Conservation (phyloP, 2,329 filamentous ascomycete species). For the Neonectria neomacrospora region DNA sequence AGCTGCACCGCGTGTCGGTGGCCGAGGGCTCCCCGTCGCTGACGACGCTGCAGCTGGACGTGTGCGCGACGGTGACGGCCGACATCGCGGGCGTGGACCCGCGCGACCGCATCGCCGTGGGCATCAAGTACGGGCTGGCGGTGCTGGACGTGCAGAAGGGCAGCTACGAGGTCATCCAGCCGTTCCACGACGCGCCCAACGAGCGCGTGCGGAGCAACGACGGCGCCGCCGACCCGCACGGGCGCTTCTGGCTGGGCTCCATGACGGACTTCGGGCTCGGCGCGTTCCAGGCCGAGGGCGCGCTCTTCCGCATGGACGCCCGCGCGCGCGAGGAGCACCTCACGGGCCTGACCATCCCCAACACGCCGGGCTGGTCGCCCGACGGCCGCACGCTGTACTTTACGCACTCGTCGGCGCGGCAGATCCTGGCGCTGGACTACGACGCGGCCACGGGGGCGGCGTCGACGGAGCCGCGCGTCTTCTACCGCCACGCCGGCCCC, state of each 20-base stretch:
- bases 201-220: constrained; percentile 79
- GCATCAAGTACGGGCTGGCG: constrained; percentile 85
- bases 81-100: constrained; percentile 77
- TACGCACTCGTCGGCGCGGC: constrained; percentile 78
- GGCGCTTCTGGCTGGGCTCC: constrained; percentile 84
- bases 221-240: constrained; percentile 81
- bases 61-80: constrained; percentile 74
- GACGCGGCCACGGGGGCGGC: constrained; percentile 70
- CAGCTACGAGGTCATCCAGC: constrained; percentile 63
- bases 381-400: constrained; percentile 82
- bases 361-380: constrained; percentile 83
- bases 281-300: constrained; percentile 71
- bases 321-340: constrained; percentile 69
- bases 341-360: constrained; percentile 79
- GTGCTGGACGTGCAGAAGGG: constrained; percentile 73
- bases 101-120: constrained; percentile 75
- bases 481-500: constrained; percentile 74
- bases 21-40: constrained; percentile 70
- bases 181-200: constrained; percentile 57
- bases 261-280: constrained; percentile 80
- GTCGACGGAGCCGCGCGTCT: constrained; percentile 71
- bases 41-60: constrained; percentile 67
- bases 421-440: constrained; percentile 82
- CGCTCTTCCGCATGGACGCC: constrained; percentile 77
- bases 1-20: constrained; percentile 78